These are phyloP conservation scores for Magnaporthiopsis rhizophila DNA, from an alignment of 2,329 filamentous ascomycete species.

Conservation along the genomic window DNA sequence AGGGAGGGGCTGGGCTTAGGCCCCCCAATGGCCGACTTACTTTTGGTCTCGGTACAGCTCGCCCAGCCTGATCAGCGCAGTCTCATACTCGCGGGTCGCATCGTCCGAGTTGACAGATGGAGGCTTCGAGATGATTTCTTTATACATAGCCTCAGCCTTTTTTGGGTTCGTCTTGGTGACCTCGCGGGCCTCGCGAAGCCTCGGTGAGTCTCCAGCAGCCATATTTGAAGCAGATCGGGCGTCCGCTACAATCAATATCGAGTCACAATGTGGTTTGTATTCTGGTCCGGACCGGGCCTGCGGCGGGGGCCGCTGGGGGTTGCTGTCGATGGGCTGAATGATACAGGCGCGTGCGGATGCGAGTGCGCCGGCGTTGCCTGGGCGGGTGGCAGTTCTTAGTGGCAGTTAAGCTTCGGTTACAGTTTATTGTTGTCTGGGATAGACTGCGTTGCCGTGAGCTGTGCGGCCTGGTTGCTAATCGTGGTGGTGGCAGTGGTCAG, in stretches of 20 bases:
- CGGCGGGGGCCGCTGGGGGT: not conserved
- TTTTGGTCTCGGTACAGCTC: conserved; percentile 88
- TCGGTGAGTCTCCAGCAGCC: conserved; percentile 50
- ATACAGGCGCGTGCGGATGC: too few relatives aligned
- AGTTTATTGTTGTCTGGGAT: not conserved
- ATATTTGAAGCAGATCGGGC: conserved; percentile 23
- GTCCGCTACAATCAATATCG: not conserved
- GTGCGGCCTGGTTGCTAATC: not conserved
- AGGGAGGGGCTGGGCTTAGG: conserved; percentile 5
- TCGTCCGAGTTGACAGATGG: conserved; percentile 77
- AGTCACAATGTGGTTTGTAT: not conserved
- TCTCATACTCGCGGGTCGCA: conserved; percentile 85
- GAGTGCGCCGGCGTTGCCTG: not conserved
- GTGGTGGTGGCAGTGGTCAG: not conserved
- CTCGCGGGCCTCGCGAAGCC: conserved; percentile 85
- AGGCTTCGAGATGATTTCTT: conserved; percentile 78
- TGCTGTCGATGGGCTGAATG: not conserved
- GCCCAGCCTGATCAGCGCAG: conserved; percentile 77
- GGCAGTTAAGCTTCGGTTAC: too few relatives aligned
- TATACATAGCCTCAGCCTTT: conserved; percentile 82
- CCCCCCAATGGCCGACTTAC: conserved; percentile 34
- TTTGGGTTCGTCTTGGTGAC: conserved; percentile 70
- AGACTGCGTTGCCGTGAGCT: not conserved
- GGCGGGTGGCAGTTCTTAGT: not conserved
- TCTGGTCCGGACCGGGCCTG: not conserved